phyloP scores from a whole-genome alignment of 2,329 filamentous ascomycete genomes.

The Zymoseptoria passerinii region DNA sequence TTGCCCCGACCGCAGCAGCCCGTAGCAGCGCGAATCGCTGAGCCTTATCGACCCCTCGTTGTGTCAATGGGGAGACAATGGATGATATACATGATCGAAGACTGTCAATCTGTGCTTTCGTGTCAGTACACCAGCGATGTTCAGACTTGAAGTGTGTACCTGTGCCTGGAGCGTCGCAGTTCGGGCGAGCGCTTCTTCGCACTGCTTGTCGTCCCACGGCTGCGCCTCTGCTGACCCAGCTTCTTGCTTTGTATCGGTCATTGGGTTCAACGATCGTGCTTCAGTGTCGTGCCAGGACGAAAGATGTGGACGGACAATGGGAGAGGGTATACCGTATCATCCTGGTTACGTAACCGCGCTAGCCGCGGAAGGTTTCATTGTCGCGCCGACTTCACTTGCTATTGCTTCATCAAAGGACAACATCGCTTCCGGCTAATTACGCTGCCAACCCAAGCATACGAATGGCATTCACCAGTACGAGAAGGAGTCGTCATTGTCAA shows the following conservation, averaged over 20 bases:
- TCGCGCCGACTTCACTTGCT: background rate
- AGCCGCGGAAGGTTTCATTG: background rate
- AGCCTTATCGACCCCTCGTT: constrained; percentile 20
- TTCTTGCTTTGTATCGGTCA: background rate
- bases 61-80: constrained; percentile 34
- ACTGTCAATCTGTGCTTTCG: constrained; percentile 32
- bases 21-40: constrained; percentile 33
- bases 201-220: constrained; percentile 16
- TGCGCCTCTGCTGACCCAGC: background rate
- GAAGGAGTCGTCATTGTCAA: background rate
- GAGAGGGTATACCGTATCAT: background rate
- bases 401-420: background rate
- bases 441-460: too few relatives aligned
- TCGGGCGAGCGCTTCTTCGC: constrained; percentile 36
- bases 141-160: constrained; percentile 20
- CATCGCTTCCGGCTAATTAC: background rate
- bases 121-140: background rate
- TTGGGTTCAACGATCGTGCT: background rate
- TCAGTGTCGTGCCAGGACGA: background rate
- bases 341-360: background rate
- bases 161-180: constrained; percentile 38
- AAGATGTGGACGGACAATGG: background rate
- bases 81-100: constrained; percentile 37
- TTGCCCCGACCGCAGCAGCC: constrained; percentile 30
- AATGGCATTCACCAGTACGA: background rate